phyloP scores from a whole-genome alignment of 108 stramenopile genomes.

The Skeletonema menzelii region DNA sequence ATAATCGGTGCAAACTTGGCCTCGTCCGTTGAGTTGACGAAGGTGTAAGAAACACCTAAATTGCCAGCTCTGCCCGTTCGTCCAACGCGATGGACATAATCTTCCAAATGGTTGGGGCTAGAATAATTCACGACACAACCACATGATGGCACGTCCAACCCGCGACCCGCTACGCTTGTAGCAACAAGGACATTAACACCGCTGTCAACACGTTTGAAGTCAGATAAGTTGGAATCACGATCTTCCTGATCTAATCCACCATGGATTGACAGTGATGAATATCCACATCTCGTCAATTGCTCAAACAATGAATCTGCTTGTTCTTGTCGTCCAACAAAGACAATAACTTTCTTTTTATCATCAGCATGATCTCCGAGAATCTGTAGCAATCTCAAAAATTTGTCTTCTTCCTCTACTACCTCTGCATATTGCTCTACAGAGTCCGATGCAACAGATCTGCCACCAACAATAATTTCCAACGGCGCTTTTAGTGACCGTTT shows the following conservation, averaged over 20 bases:
- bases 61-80: slow-evolving; percentile 96
- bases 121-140: slow-evolving; percentile 96
- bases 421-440: slow-evolving; percentile 92
- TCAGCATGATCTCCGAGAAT: slow-evolving; percentile 94
- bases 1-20: slow-evolving; percentile 95
- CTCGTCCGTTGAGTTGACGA: slow-evolving; percentile 92
- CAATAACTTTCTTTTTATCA: slow-evolving; percentile 91
- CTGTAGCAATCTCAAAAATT: slow-evolving; percentile 96
- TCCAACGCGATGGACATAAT: slow-evolving; percentile 98
- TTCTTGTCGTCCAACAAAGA: slow-evolving; percentile 97
- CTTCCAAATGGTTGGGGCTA: slow-evolving; percentile 97
- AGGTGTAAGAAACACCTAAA: slow-evolving; percentile 95
- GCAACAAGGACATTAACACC: slow-evolving; percentile 91
- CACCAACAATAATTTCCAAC: slow-evolving; percentile 96
- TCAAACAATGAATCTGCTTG: slow-evolving; percentile 94
- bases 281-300: slow-evolving; percentile 92
- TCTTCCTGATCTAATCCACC: slow-evolving; percentile 99
- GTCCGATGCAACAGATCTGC: slow-evolving; percentile 92
- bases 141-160: slow-evolving; percentile 94
- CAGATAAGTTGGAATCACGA: slow-evolving; percentile 96
- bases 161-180: slow-evolving; percentile 93
- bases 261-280: slow-evolving; percentile 93
- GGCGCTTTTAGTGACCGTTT: slow-evolving; percentile 87
- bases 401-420: slow-evolving; percentile 94
- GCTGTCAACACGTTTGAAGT: slow-evolving; percentile 89